A percentile compares a stretch with the other conserved stretches of the same genome.
Evolutionary conservation across 2,329 filamentous ascomycete genomes (phyloP).

Genomic region (Diaporthe sp.): DNA sequence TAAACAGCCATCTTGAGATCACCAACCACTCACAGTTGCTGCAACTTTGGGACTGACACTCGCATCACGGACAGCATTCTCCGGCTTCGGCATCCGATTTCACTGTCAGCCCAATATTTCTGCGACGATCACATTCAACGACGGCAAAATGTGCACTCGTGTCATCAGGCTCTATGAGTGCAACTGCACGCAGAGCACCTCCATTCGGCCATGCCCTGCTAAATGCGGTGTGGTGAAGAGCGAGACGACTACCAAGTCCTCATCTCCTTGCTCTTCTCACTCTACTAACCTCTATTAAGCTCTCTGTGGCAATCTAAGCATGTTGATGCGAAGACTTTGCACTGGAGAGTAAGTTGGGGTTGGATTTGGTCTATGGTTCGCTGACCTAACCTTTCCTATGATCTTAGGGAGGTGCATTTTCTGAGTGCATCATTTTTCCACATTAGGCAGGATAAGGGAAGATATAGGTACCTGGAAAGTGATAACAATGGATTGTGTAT

Average conservation of each 20-base stretch:
- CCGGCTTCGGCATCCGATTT: too few species aligned
- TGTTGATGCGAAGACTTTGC: not conserved
- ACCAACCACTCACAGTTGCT: not conserved
- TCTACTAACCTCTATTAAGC: not conserved
- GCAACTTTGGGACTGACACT: not conserved
- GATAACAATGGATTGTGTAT: too few species aligned
- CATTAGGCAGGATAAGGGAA: too few species aligned
- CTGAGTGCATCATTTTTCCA: too few species aligned
- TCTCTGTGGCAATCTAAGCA: too few species aligned
- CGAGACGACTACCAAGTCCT: not conserved
- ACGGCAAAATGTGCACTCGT: not conserved
- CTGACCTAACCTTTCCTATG: too few species aligned
- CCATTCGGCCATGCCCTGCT: not conserved
- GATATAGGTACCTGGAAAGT: too few species aligned
- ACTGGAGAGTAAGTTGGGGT: not conserved
- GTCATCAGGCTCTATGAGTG: not conserved
- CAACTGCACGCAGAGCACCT: too few species aligned
- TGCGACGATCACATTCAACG: not conserved
- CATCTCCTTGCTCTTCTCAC: conserved; percentile 1
- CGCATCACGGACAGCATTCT: not conserved
- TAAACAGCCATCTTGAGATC: too few species aligned
- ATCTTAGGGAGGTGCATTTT: too few species aligned
- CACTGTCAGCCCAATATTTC: not conserved
- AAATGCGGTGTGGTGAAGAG: not conserved
- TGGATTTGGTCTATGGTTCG: not conserved